Evolutionary conservation across 225 moss, liverwort and hornwort species (phyloP).

Genomic region (Straminergon stramineum): DNA sequence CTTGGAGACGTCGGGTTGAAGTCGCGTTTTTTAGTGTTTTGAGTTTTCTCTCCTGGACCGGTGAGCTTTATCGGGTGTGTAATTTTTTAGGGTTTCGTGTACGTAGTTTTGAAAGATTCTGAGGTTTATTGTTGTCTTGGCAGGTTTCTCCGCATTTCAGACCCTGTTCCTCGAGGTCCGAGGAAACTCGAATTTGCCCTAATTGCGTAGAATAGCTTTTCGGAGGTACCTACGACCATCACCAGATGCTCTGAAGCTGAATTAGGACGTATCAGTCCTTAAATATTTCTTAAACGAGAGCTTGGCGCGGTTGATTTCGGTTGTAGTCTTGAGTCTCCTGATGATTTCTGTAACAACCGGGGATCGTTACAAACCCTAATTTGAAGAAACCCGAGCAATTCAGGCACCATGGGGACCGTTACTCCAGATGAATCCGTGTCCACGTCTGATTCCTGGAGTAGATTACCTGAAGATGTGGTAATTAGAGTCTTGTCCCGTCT

Average conservation of each 20-base stretch:
- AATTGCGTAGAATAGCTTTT: not conserved
- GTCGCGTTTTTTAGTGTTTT: not conserved
- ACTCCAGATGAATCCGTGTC: not conserved
- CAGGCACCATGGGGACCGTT: slow-evolving; percentile 4
- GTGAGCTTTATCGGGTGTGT: not conserved
- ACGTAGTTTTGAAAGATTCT: not conserved
- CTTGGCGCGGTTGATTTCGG: not conserved
- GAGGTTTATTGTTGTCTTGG: not conserved
- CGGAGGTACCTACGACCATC: not conserved
- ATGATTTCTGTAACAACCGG: not conserved
- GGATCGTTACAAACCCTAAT: not conserved
- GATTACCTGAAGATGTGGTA: slow-evolving; percentile 37
- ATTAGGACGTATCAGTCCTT: not conserved
- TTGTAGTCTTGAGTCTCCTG: not conserved
- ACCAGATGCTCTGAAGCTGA: not conserved
- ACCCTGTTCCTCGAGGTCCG: not conserved
- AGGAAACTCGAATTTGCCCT: not conserved
- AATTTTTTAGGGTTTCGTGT: not conserved
- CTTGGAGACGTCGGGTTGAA: not conserved
- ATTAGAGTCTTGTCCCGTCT: slow-evolving; percentile 27
- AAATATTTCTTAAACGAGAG: not conserved
- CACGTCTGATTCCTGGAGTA: slow-evolving; percentile 15
- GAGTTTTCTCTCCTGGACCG: not conserved
- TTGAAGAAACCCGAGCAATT: not conserved
- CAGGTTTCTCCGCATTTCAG: not conserved